Evolutionary conservation across 805 yeast species (phyloP).

Genomic region (Yamadazyma akitaensis): DNA sequence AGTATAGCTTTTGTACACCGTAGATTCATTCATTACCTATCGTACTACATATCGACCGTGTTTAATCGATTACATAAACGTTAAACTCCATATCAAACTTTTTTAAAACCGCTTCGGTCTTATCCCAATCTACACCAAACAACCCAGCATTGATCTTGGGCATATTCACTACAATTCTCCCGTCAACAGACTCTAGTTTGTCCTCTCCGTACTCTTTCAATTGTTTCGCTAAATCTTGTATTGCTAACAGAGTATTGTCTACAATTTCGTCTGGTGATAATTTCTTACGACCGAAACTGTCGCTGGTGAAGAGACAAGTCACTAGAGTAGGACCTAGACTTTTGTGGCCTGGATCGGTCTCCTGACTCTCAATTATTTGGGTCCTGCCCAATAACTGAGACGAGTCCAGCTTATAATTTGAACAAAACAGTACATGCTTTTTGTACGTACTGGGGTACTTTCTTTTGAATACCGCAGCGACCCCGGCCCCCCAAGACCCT

Average conservation of each 20-base stretch:
- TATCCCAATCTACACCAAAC: conserved; percentile 75
- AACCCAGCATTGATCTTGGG: conserved; percentile 82
- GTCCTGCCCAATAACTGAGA: conserved; percentile 52
- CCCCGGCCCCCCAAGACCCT: conserved; percentile 86
- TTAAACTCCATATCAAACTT: conserved; percentile 23
- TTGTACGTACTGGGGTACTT: conserved; percentile 57
- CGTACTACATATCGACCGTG: too few species aligned
- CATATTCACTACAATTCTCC: conserved; percentile 45
- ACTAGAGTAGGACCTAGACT: conserved; percentile 4
- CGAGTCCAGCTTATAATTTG: conserved; percentile 15
- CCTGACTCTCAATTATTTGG: conserved; percentile 37
- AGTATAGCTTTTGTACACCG: too few species aligned
- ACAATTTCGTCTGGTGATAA: conserved; percentile 48
- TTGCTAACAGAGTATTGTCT: conserved; percentile 46
- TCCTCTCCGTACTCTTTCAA: conserved; percentile 15
- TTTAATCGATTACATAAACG: conserved; percentile 38
- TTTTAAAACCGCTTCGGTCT: conserved; percentile 54
- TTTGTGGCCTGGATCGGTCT: conserved; percentile 29
- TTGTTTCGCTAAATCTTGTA: conserved; percentile 45
- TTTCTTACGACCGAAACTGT: conserved; percentile 40
- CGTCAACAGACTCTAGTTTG: conserved; percentile 9
- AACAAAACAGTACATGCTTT: conserved; percentile 46
- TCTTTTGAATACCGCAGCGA: conserved; percentile 56
- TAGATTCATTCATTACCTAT: too few species aligned
- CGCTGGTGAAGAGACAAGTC: conserved; percentile 75